A percentile compares a stretch with the other conserved stretches of the same genome.
These are phyloP conservation scores for Xylaria castorea DNA, from an alignment of 495 filamentous ascomycete species.

Conservation along the genomic window DNA sequence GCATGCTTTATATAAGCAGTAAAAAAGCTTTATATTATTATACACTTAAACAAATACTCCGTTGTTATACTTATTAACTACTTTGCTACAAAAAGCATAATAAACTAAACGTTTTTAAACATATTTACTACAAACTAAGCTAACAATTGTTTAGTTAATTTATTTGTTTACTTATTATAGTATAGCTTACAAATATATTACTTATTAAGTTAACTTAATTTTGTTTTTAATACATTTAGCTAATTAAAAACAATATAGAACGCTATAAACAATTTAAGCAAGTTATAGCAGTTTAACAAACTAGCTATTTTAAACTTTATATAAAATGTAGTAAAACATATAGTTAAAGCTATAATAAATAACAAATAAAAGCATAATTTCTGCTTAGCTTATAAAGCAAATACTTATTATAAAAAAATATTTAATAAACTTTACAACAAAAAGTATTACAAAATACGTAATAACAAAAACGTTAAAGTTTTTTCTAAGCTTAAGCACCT, in stretches of 20 bases:
- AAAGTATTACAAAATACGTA: too few relatives aligned
- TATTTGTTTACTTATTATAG: background rate
- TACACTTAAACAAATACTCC: background rate
- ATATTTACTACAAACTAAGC: background rate
- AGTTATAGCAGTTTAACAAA: background rate
- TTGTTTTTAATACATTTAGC: background rate
- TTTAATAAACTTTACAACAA: too few relatives aligned
- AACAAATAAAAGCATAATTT: too few relatives aligned
- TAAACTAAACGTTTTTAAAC: too few relatives aligned
- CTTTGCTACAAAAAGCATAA: too few relatives aligned
- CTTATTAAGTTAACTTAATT: background rate
- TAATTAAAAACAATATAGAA: background rate
- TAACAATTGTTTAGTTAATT: background rate
- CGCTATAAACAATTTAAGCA: background rate
- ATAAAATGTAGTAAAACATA: background rate
- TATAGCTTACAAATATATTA: background rate
- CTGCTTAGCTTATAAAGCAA: too few relatives aligned
- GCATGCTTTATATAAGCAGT: background rate
- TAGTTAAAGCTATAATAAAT: too few relatives aligned
- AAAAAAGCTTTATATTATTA: background rate
- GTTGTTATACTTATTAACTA: background rate
- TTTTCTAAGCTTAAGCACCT: too few relatives aligned
- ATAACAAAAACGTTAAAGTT: too few relatives aligned
- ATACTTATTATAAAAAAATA: too few relatives aligned
- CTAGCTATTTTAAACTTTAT: background rate